Evolutionary conservation across 352 stramenopile genomes (phyloP).

Genomic region (Globisporangium paddicum): DNA sequence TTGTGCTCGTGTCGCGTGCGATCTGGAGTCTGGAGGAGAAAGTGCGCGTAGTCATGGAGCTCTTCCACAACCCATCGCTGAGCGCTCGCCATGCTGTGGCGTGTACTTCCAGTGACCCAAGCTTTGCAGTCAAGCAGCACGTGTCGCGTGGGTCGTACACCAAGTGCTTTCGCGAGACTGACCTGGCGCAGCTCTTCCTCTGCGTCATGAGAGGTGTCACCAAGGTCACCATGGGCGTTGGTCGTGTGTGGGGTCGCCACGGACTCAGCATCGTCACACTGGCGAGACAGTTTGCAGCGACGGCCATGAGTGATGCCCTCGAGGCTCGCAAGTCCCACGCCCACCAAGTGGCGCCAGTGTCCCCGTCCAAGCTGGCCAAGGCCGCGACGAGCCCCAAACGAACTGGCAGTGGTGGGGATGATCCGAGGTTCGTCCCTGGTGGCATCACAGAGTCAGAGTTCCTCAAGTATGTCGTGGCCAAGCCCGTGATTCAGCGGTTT

Average conservation of each 20-base stretch:
- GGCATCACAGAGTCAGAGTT: slow-evolving; percentile 26
- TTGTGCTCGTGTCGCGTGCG: slow-evolving; percentile 51
- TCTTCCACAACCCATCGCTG: slow-evolving; percentile 46
- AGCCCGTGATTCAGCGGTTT: slow-evolving; percentile 35
- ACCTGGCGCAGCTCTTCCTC: slow-evolving; percentile 48
- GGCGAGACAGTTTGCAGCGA: slow-evolving; percentile 18
- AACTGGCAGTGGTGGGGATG: too few species aligned
- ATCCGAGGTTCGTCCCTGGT: background rate
- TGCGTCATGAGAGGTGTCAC: slow-evolving; percentile 50
- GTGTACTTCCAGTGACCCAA: slow-evolving; percentile 7
- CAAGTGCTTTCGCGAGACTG: slow-evolving; percentile 43
- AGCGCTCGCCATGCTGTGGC: slow-evolving; percentile 15
- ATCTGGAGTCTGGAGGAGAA: slow-evolving; percentile 67
- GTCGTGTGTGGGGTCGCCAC: slow-evolving; percentile 32
- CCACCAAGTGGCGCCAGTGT: background rate
- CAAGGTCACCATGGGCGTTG: slow-evolving; percentile 45
- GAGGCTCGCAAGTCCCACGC: background rate
- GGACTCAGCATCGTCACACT: slow-evolving; percentile 14
- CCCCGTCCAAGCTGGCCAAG: background rate
- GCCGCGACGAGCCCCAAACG: background rate
- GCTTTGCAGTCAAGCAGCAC: slow-evolving; percentile 8
- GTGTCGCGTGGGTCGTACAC: background rate
- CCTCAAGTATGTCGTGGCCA: slow-evolving; percentile 25
- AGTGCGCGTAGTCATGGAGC: slow-evolving; percentile 34
- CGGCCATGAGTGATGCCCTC: slow-evolving; percentile 13